Conservation (phyloP, 2,329 filamentous ascomycete genomes). For the Xylaria sp. region DNA sequence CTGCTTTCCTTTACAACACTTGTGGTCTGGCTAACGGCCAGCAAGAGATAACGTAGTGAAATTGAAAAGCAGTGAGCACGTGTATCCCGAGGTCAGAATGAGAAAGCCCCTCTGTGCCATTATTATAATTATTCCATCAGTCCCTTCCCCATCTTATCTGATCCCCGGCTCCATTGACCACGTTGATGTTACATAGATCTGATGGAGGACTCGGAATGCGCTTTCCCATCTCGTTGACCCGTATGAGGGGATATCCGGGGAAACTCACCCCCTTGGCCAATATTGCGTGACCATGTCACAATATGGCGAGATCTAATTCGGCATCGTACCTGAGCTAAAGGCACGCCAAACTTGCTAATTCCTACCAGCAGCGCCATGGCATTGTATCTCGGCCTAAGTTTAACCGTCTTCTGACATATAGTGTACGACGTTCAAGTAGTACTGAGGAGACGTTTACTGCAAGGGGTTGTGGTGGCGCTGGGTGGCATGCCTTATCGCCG, state of each 20-base stretch:
- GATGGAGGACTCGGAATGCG: background rate
- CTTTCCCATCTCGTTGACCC: conserved; percentile 9
- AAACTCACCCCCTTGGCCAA: conserved; percentile 19
- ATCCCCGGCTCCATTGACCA: background rate
- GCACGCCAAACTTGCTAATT: background rate
- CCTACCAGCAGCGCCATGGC: background rate
- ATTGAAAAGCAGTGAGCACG: conserved; percentile 10
- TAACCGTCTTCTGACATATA: background rate
- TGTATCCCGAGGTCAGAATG: conserved; percentile 8
- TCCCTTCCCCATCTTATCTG: conserved; percentile 21
- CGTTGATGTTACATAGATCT: background rate
- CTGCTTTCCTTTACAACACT: background rate
- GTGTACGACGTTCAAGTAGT: background rate
- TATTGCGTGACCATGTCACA: conserved; percentile 32
- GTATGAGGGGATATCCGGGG: background rate
- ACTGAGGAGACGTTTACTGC: background rate
- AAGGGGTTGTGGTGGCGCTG: conserved; percentile 10
- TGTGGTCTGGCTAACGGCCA: background rate
- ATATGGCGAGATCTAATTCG: conserved; percentile 23
- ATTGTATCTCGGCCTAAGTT: background rate
- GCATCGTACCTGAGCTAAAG: background rate
- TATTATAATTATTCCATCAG: conserved; percentile 16
- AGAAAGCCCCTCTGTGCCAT: background rate
- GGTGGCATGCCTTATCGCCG: conserved; percentile 16
- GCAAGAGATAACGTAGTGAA: background rate